phyloP scores from a whole-genome alignment of 768 basidiomycete species.

The Chlorophyllum brunneum region DNA sequence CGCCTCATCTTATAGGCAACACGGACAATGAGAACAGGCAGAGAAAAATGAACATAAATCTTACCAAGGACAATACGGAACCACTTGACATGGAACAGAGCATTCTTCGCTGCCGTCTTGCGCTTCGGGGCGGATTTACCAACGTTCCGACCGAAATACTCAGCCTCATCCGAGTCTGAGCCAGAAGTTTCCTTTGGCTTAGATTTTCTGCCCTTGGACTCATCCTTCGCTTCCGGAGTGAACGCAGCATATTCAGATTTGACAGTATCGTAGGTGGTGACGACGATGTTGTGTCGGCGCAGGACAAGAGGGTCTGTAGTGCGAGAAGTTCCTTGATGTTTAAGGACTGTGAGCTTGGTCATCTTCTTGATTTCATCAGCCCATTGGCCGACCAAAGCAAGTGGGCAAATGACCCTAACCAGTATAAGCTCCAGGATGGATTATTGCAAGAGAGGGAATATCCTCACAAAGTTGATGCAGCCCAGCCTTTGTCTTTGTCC shows the following conservation, averaged over 20 bases:
- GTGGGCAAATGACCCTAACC: constrained; percentile 78
- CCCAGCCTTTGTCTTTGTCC: constrained; percentile 71
- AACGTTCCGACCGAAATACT: constrained; percentile 43
- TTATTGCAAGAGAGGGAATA: neutral
- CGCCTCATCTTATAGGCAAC: constrained; percentile 65
- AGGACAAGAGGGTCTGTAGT: constrained; percentile 60
- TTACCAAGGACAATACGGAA: constrained; percentile 82
- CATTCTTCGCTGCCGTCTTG: constrained; percentile 48
- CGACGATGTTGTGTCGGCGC: constrained; percentile 60
- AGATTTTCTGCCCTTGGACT: constrained; percentile 32
- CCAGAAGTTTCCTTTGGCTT: constrained; percentile 37
- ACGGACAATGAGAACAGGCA: neutral
- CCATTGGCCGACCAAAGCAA: constrained; percentile 91
- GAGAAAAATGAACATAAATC: constrained; percentile 8
- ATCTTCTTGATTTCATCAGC: constrained; percentile 77
- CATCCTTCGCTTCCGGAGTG: constrained; percentile 47
- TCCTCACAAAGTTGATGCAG: constrained; percentile 64
- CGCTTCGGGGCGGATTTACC: constrained; percentile 29
- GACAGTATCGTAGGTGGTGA: constrained; percentile 86
- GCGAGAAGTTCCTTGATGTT: constrained; percentile 80
- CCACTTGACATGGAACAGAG: constrained; percentile 79
- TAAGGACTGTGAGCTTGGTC: constrained; percentile 62
- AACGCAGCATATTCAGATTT: constrained; percentile 71
- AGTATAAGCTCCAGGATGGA: neutral
- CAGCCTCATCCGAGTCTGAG: constrained; percentile 35